These are phyloP conservation scores for Betula pendula DNA, from an alignment of 306 rosid species.

Conservation along the genomic window DNA sequence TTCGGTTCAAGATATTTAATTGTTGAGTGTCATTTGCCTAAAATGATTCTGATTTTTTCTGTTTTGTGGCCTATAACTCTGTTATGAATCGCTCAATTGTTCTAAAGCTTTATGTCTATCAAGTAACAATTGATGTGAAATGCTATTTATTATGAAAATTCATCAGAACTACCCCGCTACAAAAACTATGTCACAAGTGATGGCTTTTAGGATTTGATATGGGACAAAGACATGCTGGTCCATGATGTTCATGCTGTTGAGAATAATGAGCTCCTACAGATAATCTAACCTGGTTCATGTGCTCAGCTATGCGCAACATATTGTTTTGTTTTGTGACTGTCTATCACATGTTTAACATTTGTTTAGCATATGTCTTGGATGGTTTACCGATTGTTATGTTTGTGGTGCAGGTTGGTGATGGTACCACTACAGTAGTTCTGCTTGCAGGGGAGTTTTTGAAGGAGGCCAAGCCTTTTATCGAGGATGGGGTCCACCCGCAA, in stretches of 20 bases:
- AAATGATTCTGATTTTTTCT: too few species aligned
- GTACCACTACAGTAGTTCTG: slow-evolving; percentile 96
- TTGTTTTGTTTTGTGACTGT: background rate
- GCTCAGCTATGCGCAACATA: background rate
- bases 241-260: background rate
- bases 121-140: background rate
- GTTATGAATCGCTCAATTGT: background rate
- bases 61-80: background rate
- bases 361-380: background rate
- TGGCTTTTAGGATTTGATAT: background rate
- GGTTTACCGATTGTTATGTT: slow-evolving; percentile 3
- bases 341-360: background rate
- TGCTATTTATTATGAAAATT: background rate
- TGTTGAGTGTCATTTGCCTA: too few species aligned
- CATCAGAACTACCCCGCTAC: background rate
- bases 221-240: background rate
- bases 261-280: background rate
- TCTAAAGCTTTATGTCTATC: background rate
- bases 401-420: slow-evolving; percentile 87
- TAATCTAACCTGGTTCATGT: background rate
- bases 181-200: background rate
- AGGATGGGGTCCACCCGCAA: slow-evolving; percentile 96
- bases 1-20: too few species aligned
- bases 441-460: slow-evolving; percentile 91
- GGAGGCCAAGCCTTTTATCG: slow-evolving; percentile 97